These are phyloP conservation scores for Mucor irregularis DNA, from an alignment of 371 early-diverging fungal genomes.

Conservation along the genomic window DNA sequence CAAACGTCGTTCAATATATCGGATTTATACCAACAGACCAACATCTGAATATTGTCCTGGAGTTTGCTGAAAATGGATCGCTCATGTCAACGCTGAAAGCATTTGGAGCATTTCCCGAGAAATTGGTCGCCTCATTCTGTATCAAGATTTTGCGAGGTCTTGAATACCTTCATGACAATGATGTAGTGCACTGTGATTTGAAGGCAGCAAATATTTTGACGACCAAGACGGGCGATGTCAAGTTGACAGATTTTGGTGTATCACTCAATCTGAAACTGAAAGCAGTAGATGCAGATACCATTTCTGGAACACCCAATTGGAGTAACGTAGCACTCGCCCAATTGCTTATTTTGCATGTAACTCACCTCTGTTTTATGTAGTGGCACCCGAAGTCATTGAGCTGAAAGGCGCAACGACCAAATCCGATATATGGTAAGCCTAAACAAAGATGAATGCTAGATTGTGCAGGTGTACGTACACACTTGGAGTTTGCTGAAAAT, in stretches of 20 bases:
- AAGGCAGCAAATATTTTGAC: slow-evolving; percentile 96
- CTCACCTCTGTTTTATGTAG: slow-evolving; percentile 47
- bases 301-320: slow-evolving; percentile 96
- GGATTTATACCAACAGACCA: slow-evolving; percentile 79
- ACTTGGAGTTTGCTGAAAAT: slow-evolving; percentile 87
- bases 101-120: slow-evolving; percentile 93
- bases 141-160: slow-evolving; percentile 89
- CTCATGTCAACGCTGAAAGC: slow-evolving; percentile 84
- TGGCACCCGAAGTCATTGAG: slow-evolving; percentile 97
- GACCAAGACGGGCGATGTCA: slow-evolving; percentile 92
- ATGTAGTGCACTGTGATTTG: slow-evolving; percentile 93
- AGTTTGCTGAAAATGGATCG: slow-evolving; percentile 95
- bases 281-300: slow-evolving; percentile 61
- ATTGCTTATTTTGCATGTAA: too few species aligned
- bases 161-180: slow-evolving; percentile 88
- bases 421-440: slow-evolving; percentile 90
- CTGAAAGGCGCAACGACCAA: slow-evolving; percentile 78
- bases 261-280: slow-evolving; percentile 78
- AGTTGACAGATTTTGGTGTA: slow-evolving; percentile 96
- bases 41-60: slow-evolving; percentile 84
- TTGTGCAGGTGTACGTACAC: too few species aligned
- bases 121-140: slow-evolving; percentile 88
- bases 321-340: slow-evolving; percentile 64
- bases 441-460: too few species aligned
- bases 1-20: slow-evolving; percentile 85